Evolutionary conservation across 345 rosid species (phyloP).

Genomic region (Microthlaspi erraticum): DNA sequence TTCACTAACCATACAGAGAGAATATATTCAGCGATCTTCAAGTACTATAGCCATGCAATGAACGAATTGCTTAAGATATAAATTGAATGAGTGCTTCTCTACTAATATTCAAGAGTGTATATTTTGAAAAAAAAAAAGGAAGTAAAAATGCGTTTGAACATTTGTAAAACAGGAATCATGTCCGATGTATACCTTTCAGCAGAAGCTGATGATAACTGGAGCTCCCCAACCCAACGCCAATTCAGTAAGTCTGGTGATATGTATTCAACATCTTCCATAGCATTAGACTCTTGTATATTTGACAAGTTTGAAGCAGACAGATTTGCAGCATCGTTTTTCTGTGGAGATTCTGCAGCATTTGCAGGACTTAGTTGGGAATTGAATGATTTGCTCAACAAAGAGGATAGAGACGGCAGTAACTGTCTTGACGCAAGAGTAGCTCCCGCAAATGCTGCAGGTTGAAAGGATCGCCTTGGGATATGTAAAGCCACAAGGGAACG

Average conservation of each 20-base stretch:
- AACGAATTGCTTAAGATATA: conserved; percentile 5
- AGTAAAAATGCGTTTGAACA: conserved; percentile 19
- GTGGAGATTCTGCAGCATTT: conserved; percentile 66
- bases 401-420: conserved; percentile 79
- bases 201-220: conserved; percentile 55
- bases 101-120: conserved; percentile 6
- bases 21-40: conserved; percentile 25
- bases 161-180: conserved; percentile 20
- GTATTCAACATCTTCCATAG: conserved; percentile 67
- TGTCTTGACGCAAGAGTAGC: conserved; percentile 77
- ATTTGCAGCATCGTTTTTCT: conserved; percentile 63
- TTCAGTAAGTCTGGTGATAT: conserved; percentile 78
- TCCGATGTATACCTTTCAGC: conserved; percentile 73
- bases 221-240: conserved; percentile 91
- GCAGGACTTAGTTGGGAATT: conserved; percentile 78
- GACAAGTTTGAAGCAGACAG: conserved; percentile 70
- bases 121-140: conserved; percentile 22
- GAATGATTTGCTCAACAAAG: conserved; percentile 85
- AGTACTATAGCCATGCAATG: conserved; percentile 29
- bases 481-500: conserved; percentile 90
- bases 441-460: conserved; percentile 88
- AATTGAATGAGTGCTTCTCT: conserved; percentile 18
- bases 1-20: conserved; percentile 47
- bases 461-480: conserved; percentile 86
- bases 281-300: conserved; percentile 64